Base-by-base conservation (phyloP, 2,329 filamentous ascomycete species). In the Monosporascus sp. region DNA sequence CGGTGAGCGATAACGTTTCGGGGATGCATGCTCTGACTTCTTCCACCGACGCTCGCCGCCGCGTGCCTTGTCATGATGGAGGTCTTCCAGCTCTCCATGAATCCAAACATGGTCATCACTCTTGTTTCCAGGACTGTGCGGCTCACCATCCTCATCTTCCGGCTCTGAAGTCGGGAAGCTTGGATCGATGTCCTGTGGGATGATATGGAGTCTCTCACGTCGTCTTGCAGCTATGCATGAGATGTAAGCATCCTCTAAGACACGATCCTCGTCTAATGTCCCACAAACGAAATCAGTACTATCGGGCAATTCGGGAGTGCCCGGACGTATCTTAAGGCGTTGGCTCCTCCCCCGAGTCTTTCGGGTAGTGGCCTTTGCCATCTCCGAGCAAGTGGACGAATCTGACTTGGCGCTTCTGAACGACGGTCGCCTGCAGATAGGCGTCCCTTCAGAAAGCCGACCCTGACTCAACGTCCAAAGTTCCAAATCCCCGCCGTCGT, bases 221-320 rank as follows among this genome's bases (percentile, higher is more conserved):
- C 91, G 87, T 60, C 89, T 86, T 52, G 90, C 86, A 64, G 92
- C 88, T 54, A 95, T 80, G 63, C 88, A 91, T 2, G 90, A 89
- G 52, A 96, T 81, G 69, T 97, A 99, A 1, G 91, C 93, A 61
- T 92, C 91, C 69, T 99, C 94, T n/a, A 97, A 74, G 3, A 91
- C 91, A 45, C 91, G 86, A 66, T 99, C 94, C 71, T 99, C 94
- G 61, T 99, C 94, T 20, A 99, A 79, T 1, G 94, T 99, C 54
- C 94, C 94, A 66, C 94, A 97, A n/a, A 99, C 94, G 61, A 99
- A 99, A 70, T 99, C 94, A 16, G 94, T 97, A 71, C 92, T 97
- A 70, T 99, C 94, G 1, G 94, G 94, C 11, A 99, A 78, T 66
- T 96, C 91, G 2, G 90, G 90, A 1, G 88, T 89, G 24, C 81